Evolutionary conservation across 2,329 filamentous ascomycete species (phyloP), one percentile per base, ranked within the genome.

Genomic region (Exophiala lecanii-corni): DNA sequence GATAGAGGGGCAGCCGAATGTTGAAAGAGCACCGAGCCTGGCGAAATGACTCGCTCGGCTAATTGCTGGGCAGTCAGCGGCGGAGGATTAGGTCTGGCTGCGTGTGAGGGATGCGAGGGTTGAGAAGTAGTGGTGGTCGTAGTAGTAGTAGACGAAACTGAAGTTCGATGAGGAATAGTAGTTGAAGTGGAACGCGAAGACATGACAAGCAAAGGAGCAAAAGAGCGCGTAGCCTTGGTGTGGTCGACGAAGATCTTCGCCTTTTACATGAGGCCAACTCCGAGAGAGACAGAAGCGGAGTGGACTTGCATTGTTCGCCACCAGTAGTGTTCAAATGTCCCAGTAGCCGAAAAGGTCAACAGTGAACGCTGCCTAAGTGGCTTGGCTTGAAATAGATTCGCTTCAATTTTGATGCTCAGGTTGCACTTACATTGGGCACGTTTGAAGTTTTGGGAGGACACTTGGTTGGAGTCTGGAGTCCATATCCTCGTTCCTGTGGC

Each of bases 31-130:
- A 57, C 38, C 13, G 54, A 52, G 39, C 44, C 39, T n/a, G 55
- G 55, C 5, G 52, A 56, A 30, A 56, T 53, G 41, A 57, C 51
- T 21, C 52, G 50, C 7, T 54, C 49, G 18, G 52, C 53, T 33
- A 56, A 43, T 36, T 53, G 45, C 28, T 53, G 47, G 15, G 46
- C 41, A 13, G 49, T 50, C 13, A 49, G 36, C 28, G 20, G 30
- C 28, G 43, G 49, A 34, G 48, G 48, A 28, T 38, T 41, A 10
- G 26, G 18, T 21, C 43, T 40, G 16, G 41, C 20, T 12, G 28
- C 43, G 20, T 40, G 45, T 30, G 38, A 18, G 10, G 44, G 23
- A 28, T 48, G 49, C 4, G 49, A 43, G n/a, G 39, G 45, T 21
- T 46, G 42, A 18, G 49, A 49, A 13, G 49, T 49, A 26, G 49